A percentile compares a stretch with the other conserved stretches of the same genome.
Evolutionary conservation across 1,284 basidiomycete species (phyloP).

Genomic region (Austropuccinia psidii): DNA sequence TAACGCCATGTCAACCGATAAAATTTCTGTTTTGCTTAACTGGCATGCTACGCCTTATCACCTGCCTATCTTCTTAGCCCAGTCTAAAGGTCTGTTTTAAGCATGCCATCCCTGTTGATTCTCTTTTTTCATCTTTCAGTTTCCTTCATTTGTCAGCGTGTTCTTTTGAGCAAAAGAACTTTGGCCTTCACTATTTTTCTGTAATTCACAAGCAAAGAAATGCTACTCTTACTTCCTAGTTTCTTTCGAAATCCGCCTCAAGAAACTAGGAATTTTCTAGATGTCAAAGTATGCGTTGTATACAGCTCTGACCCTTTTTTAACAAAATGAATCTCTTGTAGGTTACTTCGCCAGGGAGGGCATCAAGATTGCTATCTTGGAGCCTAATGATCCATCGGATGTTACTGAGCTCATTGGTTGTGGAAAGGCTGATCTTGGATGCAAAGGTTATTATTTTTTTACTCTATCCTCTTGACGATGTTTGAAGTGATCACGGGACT

Average conservation of each 20-base stretch:
- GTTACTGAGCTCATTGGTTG: conserved; percentile 48
- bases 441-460: conserved; percentile 43
- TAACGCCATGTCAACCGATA: conserved; percentile 31
- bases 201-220: too few relatives aligned
- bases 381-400: conserved; percentile 49
- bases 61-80: conserved; percentile 48
- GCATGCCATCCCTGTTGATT: not conserved
- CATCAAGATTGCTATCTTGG: conserved; percentile 49
- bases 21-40: conserved; percentile 33
- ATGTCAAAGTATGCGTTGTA: too few relatives aligned
- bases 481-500: too few relatives aligned
- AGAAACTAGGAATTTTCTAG: too few relatives aligned
- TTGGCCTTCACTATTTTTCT: too few relatives aligned
- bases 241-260: too few relatives aligned
- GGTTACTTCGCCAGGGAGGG: conserved; percentile 46
- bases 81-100: conserved; percentile 42
- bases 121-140: not conserved
- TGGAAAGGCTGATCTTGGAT: conserved; percentile 48
- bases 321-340: not conserved
- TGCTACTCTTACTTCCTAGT: too few relatives aligned
- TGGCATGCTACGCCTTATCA: conserved; percentile 49
- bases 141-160: too few relatives aligned
- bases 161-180: too few relatives aligned
- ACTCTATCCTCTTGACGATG: too few relatives aligned
- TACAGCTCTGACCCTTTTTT: too few relatives aligned